A percentile compares a stretch with the other conserved stretches of the same genome.
Conservation (phyloP, 441 rosid species). For the Francoa sonchifolia region DNA sequence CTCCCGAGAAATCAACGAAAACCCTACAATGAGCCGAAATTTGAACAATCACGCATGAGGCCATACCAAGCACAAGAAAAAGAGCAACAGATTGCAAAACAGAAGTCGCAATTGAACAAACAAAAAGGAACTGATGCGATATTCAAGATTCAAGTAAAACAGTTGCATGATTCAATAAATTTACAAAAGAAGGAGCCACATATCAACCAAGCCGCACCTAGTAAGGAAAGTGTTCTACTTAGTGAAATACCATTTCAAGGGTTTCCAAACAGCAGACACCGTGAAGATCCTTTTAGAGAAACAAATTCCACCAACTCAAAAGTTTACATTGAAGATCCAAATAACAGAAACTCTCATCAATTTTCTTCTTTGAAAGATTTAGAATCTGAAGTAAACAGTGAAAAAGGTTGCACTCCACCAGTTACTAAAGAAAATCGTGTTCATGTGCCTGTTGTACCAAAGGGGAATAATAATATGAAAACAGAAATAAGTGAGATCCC, state of each 20-base stretch:
- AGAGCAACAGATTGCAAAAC: constrained; percentile 22
- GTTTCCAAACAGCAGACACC: constrained; percentile 12
- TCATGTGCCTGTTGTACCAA: constrained; percentile 17
- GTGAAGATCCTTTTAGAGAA: constrained; percentile 13
- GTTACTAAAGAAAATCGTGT: constrained; percentile 21
- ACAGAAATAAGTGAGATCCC: constrained; percentile 21
- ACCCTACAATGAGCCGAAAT: constrained; percentile 13
- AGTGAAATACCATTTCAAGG: constrained; percentile 17
- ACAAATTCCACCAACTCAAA: constrained; percentile 12
- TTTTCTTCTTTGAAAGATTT: constrained; percentile 11
- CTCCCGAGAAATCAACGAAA: constrained; percentile 19
- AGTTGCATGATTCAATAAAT: constrained; percentile 13
- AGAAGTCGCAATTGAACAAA: constrained; percentile 23
- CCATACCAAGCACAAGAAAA: constrained; percentile 15
- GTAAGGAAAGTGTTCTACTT: constrained; percentile 18
- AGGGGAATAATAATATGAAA: constrained; percentile 21
- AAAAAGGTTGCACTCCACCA: constrained; percentile 7
- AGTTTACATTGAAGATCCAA: constrained; percentile 14
- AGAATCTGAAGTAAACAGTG: constrained; percentile 15
- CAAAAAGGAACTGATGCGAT: constrained; percentile 19
- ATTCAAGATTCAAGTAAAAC: constrained; percentile 18
- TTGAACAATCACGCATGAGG: constrained; percentile 14
- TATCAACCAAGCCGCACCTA: constrained; percentile 21
- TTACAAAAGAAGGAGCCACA: constrained; percentile 20
- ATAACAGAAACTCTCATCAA: constrained; percentile 11